Base-by-base conservation (phyloP, 2,329 filamentous ascomycete species). In the Albophoma yamanashiensis region DNA sequence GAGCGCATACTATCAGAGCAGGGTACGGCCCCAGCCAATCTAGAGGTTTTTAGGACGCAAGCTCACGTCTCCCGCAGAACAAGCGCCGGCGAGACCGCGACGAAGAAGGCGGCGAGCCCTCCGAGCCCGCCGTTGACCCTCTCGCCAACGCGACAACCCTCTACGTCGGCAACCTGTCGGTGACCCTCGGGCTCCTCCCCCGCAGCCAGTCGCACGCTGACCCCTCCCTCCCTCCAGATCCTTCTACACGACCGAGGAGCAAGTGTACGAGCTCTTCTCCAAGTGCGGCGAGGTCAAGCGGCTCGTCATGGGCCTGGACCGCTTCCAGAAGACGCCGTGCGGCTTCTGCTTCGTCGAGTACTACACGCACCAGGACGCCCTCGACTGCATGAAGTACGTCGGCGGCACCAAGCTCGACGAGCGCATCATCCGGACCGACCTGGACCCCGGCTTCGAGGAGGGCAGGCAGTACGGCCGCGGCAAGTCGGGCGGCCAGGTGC, bases 271-370 rank as follows among this genome's bases (percentile, higher is more conserved):
- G 76, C 85, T 97, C 56, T 97, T 97, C 75, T 87, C 89, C 62
- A 96, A 96, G 81, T 93, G 92, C 75, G 94, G 94, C 69, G 94
- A 97, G 79, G 96, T 99, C 77, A 99, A 99, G 78, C 90, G 94
- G 36, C 85, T 99, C 56, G 86, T 99, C 65, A 99, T 99, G 94
- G 94, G 94, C 57, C 85, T 99, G 58, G 94, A 99, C 73, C 89
- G 94, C 61, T 96, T 94, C 80, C 89, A 89, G 75, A 99, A 99
- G 79, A 99, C 94, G 0, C 94, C 94, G 1, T 99, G 94, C 75
- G 94, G 94, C 47, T 99, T 99, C 81, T 99, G 94, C 81, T 99
- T 99, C 71, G 94, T 99, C 70, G 94, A 99, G 77, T 99, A 99
- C 78, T 97, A 97, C 79, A 97, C 88, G 38, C 94, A 97, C 74